These are phyloP conservation scores for Pichia sp. DNA, from an alignment of 1,139 yeast genomes.

Conservation along the genomic window DNA sequence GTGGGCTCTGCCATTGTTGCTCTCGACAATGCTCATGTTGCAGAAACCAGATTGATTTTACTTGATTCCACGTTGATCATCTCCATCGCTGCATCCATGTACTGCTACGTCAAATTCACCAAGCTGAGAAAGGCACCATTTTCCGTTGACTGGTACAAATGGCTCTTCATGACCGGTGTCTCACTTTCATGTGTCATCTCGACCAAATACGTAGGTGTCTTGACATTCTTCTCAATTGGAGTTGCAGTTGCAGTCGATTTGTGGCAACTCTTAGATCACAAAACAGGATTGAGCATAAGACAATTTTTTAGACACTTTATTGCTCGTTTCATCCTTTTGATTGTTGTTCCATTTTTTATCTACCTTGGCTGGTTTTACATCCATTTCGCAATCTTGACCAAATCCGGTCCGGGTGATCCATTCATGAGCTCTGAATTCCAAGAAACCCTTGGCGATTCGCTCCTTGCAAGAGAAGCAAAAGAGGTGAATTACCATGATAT, in stretches of 20 bases:
- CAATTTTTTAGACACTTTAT: constrained; percentile 64
- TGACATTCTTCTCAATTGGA: constrained; percentile 85
- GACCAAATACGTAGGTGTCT: constrained; percentile 92
- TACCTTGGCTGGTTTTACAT: constrained; percentile 92
- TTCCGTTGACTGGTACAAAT: constrained; percentile 71
- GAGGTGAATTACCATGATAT: constrained; percentile 71
- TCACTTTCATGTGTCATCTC: constrained; percentile 86
- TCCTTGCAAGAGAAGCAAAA: constrained; percentile 66
- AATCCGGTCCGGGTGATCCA: constrained; percentile 93
- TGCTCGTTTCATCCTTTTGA: constrained; percentile 69
- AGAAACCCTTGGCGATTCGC: constrained; percentile 82
- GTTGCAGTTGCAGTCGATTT: constrained; percentile 78
- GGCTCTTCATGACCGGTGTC: constrained; percentile 82
- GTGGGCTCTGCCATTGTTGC: constrained; percentile 79
- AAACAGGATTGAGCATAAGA: constrained; percentile 59
- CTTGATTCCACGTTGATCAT: constrained; percentile 86
- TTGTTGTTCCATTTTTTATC: constrained; percentile 74
- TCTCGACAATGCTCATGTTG: constrained; percentile 88
- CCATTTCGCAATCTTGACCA: constrained; percentile 74
- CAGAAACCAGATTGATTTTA: constrained; percentile 84
- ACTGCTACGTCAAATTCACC: constrained; percentile 72
- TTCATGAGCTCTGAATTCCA: constrained; percentile 94
- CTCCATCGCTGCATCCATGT: constrained; percentile 75
- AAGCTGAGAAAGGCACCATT: constrained; percentile 69
- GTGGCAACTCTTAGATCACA: constrained; percentile 77